Percentiles rank a stretch among this genome's conserved stretches.
Conservation (phyloP, 257 asterid genomes). For the Echium plantagineum region DNA sequence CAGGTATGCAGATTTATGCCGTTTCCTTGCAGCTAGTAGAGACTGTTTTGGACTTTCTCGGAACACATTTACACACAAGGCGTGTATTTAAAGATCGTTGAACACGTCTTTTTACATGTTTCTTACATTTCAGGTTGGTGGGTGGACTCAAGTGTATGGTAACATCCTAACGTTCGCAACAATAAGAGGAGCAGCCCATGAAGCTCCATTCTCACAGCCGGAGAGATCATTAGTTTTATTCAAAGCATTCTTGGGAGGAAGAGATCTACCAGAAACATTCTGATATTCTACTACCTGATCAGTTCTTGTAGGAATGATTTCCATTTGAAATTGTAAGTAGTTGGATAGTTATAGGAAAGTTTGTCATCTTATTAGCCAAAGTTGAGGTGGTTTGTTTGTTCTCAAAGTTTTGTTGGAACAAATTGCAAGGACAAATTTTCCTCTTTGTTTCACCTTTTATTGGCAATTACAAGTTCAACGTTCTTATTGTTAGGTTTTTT, state of each 20-base stretch:
- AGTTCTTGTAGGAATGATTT: not conserved
- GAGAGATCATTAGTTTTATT: conserved; percentile 65
- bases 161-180: conserved; percentile 54
- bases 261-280: conserved; percentile 50
- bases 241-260: conserved; percentile 61
- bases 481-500: not conserved
- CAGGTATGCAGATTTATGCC: conserved; percentile 30
- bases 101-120: not conserved
- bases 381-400: too few species aligned
- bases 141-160: conserved; percentile 67
- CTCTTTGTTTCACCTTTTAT: not conserved
- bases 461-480: not conserved
- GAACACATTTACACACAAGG: not conserved
- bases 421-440: too few species aligned
- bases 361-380: not conserved
- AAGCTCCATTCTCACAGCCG: conserved; percentile 82
- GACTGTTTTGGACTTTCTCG: not conserved
- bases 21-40: not conserved
- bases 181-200: conserved; percentile 73
- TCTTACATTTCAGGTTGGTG: conserved; percentile 46
- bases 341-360: not conserved
- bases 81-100: not conserved
- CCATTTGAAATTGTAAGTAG: conserved; percentile 1
- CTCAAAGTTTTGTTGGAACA: too few species aligned
- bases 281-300: conserved; percentile 3